These are phyloP conservation scores for Wickerhamomyces ciferrii DNA, from an alignment of 805 yeast genomes.

Conservation along the genomic window DNA sequence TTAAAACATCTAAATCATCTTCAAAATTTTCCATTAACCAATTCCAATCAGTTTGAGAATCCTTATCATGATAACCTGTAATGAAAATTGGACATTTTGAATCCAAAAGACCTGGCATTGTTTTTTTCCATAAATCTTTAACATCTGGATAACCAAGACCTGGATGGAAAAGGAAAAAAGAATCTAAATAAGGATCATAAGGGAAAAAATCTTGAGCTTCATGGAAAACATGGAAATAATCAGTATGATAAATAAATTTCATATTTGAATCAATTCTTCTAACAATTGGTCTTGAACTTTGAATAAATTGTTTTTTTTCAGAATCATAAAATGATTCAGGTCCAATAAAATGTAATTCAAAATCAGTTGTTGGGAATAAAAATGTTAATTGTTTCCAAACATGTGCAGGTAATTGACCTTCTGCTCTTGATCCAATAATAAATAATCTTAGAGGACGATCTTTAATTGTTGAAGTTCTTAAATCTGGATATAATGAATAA, in stretches of 20 bases:
- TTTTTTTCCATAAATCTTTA: conserved; percentile 74
- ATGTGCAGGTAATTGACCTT: conserved; percentile 88
- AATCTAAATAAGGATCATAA: conserved; percentile 93
- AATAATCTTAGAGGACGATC: conserved; percentile 89
- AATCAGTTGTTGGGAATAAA: conserved; percentile 74
- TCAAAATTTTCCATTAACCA: conserved; percentile 64
- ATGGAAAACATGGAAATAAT: conserved; percentile 86
- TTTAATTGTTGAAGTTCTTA: conserved; percentile 51
- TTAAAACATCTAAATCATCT: conserved; percentile 75
- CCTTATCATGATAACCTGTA: conserved; percentile 83
- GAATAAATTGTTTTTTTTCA: conserved; percentile 54
- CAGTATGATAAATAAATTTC: conserved; percentile 77
- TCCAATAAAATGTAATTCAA: conserved; percentile 90
- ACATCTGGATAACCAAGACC: conserved; percentile 83
- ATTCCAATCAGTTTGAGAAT: conserved; percentile 60
- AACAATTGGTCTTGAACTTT: conserved; percentile 59
- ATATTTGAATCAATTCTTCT: conserved; percentile 71
- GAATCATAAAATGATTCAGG: conserved; percentile 85
- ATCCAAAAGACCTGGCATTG: conserved; percentile 82
- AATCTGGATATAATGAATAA: conserved; percentile 77
- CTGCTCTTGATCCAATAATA: conserved; percentile 88
- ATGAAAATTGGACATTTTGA: conserved; percentile 90
- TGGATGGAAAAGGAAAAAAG: conserved; percentile 93
- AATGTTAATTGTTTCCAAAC: conserved; percentile 93
- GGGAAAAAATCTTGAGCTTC: conserved; percentile 95